Percentiles rank a stretch among this genome's conserved stretches.
Conservation (phyloP, 2,329 filamentous ascomycete species). For the Alternaria arborescens region DNA sequence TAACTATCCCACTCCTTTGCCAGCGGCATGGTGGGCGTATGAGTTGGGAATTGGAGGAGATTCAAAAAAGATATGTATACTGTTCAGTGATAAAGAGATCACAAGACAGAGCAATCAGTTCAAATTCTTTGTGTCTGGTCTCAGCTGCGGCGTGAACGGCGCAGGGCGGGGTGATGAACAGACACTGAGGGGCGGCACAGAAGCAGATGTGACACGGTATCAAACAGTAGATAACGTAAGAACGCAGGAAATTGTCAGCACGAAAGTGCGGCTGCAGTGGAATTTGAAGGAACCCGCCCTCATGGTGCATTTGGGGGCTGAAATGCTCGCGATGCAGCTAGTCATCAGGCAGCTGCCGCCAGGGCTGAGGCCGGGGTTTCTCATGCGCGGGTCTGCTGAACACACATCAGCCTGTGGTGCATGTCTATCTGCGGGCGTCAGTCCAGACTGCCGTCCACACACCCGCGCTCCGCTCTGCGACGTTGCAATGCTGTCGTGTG, state of each 20-base stretch:
- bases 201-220: constrained; percentile 34
- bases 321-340: constrained; percentile 39
- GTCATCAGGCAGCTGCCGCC: constrained; percentile 41
- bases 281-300: constrained; percentile 32
- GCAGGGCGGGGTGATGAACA: constrained; percentile 30
- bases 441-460: constrained; percentile 18
- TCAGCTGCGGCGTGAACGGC: constrained; percentile 22
- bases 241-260: constrained; percentile 18
- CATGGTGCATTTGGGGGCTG: constrained; percentile 31
- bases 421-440: constrained; percentile 10
- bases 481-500: constrained; percentile 12
- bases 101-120: constrained; percentile 20
- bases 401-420: constrained; percentile 14
- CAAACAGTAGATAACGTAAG: constrained; percentile 27
- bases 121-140: constrained; percentile 17
- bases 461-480: constrained; percentile 9
- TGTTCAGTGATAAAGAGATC: not conserved
- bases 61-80: not conserved
- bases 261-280: constrained; percentile 26
- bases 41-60: not conserved
- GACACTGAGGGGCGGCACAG: constrained; percentile 28
- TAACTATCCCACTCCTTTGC: constrained; percentile 38
- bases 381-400: constrained; percentile 35
- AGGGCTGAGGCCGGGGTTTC: constrained; percentile 27
- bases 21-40: constrained; percentile 30